Conservation (phyloP, 225 moss, liverwort and hornwort genomes). For the Physcomitrium patens region DNA sequence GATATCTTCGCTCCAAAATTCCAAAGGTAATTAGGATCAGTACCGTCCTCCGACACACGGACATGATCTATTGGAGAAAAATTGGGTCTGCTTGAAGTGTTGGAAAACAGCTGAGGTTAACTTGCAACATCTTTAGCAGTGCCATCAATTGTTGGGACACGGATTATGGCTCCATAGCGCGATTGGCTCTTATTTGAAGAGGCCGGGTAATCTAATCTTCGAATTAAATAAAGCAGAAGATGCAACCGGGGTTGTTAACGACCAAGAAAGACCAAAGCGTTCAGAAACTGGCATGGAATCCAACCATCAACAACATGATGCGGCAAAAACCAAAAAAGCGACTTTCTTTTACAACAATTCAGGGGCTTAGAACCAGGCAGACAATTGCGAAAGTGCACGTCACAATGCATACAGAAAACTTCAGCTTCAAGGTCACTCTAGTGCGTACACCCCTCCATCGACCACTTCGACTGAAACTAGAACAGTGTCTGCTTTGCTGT, state of each 20-base stretch:
- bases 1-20: too few relatives aligned
- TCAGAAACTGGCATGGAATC: not conserved
- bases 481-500: conserved; percentile 12
- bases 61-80: too few relatives aligned
- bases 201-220: not conserved
- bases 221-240: not conserved
- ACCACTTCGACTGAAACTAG: not conserved
- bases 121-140: too few relatives aligned
- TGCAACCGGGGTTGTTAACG: not conserved
- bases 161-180: too few relatives aligned
- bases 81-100: too few relatives aligned
- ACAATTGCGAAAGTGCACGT: not conserved
- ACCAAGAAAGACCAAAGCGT: not conserved
- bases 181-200: not conserved
- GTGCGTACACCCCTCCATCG: too few relatives aligned
- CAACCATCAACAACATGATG: not conserved
- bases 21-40: too few relatives aligned
- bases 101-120: too few relatives aligned
- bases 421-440: too few relatives aligned
- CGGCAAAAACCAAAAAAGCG: not conserved
- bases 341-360: not conserved
- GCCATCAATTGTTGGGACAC: too few relatives aligned
- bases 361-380: not conserved
- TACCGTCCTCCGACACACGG: too few relatives aligned
- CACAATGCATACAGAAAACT: not conserved